Percentiles rank a stretch among this genome's conserved stretches.
These are phyloP conservation scores for Przewalskia tangutica DNA, from an alignment of 257 asterid genomes.

Conservation along the genomic window DNA sequence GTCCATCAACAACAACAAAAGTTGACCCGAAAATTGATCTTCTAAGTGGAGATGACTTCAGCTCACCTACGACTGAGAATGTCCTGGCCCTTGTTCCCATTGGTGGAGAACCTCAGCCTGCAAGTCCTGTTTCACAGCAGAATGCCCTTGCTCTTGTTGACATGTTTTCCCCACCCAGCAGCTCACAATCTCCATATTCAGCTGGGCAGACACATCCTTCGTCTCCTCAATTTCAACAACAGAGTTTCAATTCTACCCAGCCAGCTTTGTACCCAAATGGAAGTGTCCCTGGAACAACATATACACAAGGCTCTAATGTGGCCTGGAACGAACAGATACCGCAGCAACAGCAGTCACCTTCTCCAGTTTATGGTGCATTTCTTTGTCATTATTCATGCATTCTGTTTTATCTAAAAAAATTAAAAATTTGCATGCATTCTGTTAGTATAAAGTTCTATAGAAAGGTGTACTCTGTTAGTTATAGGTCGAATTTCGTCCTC, in stretches of 20 bases:
- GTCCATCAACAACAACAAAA: slow-evolving; percentile 35
- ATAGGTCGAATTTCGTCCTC: background rate
- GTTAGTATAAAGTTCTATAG: background rate
- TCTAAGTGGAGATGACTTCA: slow-evolving; percentile 92
- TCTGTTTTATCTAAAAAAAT: background rate
- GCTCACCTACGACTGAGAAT: slow-evolving; percentile 37
- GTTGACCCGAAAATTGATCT: slow-evolving; percentile 68
- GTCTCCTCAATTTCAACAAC: slow-evolving; percentile 55
- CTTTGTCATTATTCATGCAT: slow-evolving; percentile 1
- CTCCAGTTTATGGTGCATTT: slow-evolving; percentile 58
- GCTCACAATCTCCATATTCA: slow-evolving; percentile 27
- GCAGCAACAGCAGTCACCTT: slow-evolving; percentile 67
- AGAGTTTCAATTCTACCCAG: slow-evolving; percentile 33
- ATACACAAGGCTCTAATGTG: slow-evolving; percentile 44
- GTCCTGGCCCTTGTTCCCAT: slow-evolving; percentile 81
- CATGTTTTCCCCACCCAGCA: slow-evolving; percentile 53
- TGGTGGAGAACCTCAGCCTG: slow-evolving; percentile 64
- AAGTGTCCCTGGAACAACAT: slow-evolving; percentile 32
- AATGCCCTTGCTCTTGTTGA: slow-evolving; percentile 92
- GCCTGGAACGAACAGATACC: slow-evolving; percentile 55
- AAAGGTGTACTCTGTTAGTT: background rate
- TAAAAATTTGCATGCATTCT: background rate
- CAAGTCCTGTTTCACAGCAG: slow-evolving; percentile 60
- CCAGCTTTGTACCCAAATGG: slow-evolving; percentile 49
- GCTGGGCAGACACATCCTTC: slow-evolving; percentile 48